Base-by-base conservation (phyloP, 768 basidiomycete species). In the Boletus pseudo-olivaceus region DNA sequence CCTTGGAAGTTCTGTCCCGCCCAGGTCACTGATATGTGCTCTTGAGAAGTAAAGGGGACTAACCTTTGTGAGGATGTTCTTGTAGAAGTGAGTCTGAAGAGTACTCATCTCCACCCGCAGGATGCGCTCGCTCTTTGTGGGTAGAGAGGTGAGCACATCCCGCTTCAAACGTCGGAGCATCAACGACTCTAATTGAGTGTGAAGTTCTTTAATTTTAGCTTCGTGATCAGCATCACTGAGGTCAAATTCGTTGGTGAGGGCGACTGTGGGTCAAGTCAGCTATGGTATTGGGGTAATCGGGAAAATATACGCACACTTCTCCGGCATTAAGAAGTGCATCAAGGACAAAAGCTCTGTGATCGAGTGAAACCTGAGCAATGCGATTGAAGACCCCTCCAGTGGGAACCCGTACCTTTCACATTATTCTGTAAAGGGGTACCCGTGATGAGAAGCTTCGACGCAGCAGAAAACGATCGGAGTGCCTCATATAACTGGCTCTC, bases 301-400 rank as follows among this genome's bases (percentile, higher is more conserved):
- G 23, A 37, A 40, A 39, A 15, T 23, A 9, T 42, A 61, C 88
- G 70, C 60, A 91, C 93, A 99, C 76, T 92, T 93, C 65, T 98
- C 95, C 8, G 97, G 97, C 91, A 97, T 97, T 61, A 98, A 78
- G 79, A 99, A 99, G 71, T 98, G 97, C 96, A 98, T 98, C 70
- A 98, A 75, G 9, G 97, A 93, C 39, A 98, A 78, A 34, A 99
- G 75, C 71, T 99, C 97, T 97, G 66, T 7, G 50, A 43, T 49
- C 49, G 46, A 38, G 49, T 34, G 26, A 40, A 19, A 53, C 47
- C 44, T 61, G 39, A 61, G 55, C 39, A 48, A 61, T 26, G 27
- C 33, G 39, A 34, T 23, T 19, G 27, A 56, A 33, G 37, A n/a
- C 20, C 44, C 47, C 27, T 35, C 39, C 19, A 40, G 20, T 42